Evolutionary conservation across 2,329 filamentous ascomycete species (phyloP), one percentile per base, ranked within the genome.

Genomic region (Penicillium digitatum): DNA sequence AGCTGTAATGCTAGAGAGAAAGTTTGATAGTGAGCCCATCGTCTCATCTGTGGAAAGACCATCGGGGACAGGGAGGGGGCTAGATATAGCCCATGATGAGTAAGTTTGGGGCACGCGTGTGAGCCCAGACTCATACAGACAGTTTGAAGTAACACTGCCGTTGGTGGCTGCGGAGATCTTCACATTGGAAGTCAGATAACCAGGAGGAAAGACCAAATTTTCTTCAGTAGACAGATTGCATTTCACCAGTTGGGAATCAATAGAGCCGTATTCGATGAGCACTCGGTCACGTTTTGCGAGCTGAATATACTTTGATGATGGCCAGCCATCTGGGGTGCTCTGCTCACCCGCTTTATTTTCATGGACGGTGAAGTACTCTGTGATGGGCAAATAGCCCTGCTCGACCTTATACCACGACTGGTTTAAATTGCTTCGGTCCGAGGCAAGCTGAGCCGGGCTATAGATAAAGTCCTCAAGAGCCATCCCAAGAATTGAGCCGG

Each of bases 271-370:
- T 35, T 78, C 77, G 9, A 82, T 67, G 2, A 87, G 63, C 2
- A 87, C 61, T 31, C 85, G 76, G 59, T 78, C 78, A n/a, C 76
- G 75, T 44, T 77, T 72, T 2, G 75, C 73, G 42, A 86, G 76
- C 60, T 84, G 81, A 32, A 86, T 69, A 60, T 79, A 84, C 20
- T 78, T 76, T 60, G 83, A 80, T n/a, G 79, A 81, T 0, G 85
- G 85, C 85, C 85, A 88, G 11, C 85, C 85, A 69, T 85, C 77
- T 0, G 75, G 65, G 0, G 84, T 86, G 20, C 75, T 76, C 34
- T 72, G 71, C n/a, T 54, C 60, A 18, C 75, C 73, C 3, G 69
- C 61, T 11, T 62, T 45, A 38, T 73, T 62, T 27, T 69, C 63
- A 9, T 77, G 65, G 1, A 74, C 73, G 6, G 72, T 72, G 55